phyloP scores from a whole-genome alignment of 2,329 filamentous ascomycete species.

The Tolypocladium tropicale region DNA sequence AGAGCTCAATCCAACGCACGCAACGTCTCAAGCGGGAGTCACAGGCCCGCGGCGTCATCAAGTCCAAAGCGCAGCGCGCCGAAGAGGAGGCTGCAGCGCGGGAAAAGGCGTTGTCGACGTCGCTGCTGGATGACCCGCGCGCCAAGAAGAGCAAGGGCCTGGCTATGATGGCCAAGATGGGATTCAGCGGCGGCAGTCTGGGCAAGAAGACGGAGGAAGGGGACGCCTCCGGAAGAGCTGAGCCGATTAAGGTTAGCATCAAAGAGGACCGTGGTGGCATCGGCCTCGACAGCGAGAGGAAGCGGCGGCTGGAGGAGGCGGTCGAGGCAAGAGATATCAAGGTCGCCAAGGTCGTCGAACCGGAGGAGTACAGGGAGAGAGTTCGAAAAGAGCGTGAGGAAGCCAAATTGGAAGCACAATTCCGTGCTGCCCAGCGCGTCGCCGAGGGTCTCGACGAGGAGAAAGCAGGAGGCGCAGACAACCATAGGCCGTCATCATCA shows the following conservation, averaged over 20 bases:
- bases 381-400: constrained; percentile 61
- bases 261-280: constrained; percentile 78
- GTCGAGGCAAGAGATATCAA: constrained; percentile 44
- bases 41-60: constrained; percentile 55
- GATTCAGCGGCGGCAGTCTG: constrained; percentile 70
- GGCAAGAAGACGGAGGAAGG: constrained; percentile 47
- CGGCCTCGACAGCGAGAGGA: constrained; percentile 73
- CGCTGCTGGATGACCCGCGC: constrained; percentile 49
- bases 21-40: constrained; percentile 49
- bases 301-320: constrained; percentile 61
- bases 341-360: constrained; percentile 48
- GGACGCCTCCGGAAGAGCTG: constrained; percentile 28
- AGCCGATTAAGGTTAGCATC: constrained; percentile 66
- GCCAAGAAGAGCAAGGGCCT: constrained; percentile 71
- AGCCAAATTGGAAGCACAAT: constrained; percentile 55
- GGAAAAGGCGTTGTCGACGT: constrained; percentile 66
- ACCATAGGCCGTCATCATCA: not conserved
- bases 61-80: constrained; percentile 77
- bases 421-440: constrained; percentile 72
- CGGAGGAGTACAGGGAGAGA: constrained; percentile 63
- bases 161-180: constrained; percentile 95
- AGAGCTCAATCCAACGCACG: constrained; percentile 45
- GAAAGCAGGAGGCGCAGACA: constrained; percentile 14
- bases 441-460: constrained; percentile 66
- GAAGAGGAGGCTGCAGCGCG: constrained; percentile 61